These are phyloP conservation scores for Atkinsonella texensis DNA, from an alignment of 2,329 filamentous ascomycete genomes.

Conservation along the genomic window DNA sequence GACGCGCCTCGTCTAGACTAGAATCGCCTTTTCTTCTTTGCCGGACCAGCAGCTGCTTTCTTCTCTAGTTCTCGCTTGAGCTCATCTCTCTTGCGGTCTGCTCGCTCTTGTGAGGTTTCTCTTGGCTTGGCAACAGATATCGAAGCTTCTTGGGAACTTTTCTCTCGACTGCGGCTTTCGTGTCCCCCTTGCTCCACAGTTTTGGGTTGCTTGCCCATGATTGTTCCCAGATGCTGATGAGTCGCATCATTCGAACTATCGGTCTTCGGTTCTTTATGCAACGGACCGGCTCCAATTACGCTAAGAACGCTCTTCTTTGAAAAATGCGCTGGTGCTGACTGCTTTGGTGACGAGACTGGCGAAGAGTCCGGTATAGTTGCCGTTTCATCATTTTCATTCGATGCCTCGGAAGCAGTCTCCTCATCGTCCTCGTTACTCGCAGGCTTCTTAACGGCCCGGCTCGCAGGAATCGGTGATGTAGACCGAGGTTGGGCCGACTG, in stretches of 20 bases:
- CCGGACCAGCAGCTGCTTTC: slow-evolving; percentile 36
- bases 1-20: slow-evolving; percentile 13
- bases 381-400: slow-evolving; percentile 20
- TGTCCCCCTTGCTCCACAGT: slow-evolving; percentile 12
- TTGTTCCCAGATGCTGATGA: slow-evolving; percentile 21
- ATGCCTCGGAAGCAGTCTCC: slow-evolving; percentile 33
- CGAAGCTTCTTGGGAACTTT: slow-evolving; percentile 10
- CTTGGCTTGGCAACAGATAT: slow-evolving; percentile 20
- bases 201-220: slow-evolving; percentile 15
- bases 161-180: slow-evolving; percentile 12
- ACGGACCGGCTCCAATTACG: slow-evolving; percentile 26
- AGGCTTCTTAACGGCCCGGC: slow-evolving; percentile 3
- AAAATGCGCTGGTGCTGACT: not conserved
- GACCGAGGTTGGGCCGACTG: slow-evolving; percentile 14
- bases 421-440: slow-evolving; percentile 17
- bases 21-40: slow-evolving; percentile 45
- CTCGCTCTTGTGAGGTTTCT: slow-evolving; percentile 33
- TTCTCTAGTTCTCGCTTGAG: slow-evolving; percentile 37
- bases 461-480: slow-evolving; percentile 7
- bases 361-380: slow-evolving; percentile 12
- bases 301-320: slow-evolving; percentile 24
- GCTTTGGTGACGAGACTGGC: slow-evolving; percentile 13
- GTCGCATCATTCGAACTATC: not conserved
- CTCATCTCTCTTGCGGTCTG: slow-evolving; percentile 39
- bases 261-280: slow-evolving; percentile 3